Base-by-base conservation (phyloP, 345 rosid genomes). In the Erucastrum elatum region DNA sequence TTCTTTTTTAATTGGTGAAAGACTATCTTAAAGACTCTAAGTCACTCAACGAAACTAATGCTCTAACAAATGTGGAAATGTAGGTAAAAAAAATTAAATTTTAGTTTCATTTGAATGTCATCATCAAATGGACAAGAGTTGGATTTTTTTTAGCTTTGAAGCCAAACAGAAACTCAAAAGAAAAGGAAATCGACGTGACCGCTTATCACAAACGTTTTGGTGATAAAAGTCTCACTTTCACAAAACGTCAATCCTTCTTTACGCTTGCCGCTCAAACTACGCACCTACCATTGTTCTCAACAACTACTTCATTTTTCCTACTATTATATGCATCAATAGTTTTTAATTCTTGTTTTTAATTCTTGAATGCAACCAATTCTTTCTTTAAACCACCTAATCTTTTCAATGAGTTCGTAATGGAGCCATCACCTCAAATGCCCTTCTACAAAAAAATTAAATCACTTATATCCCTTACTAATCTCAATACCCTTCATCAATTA, bases 251-350 rank as follows among this genome's bases (percentile, higher is more conserved):
- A 51, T 21, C 49, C 58, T 49, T 62, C 70, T 51, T 29, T 62
- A 71, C n/a, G n/a, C 44, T 77, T 70, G 72, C 41, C 67, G 51
- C 80, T 15, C 37, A 59, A 60, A 72, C 64, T 59, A 66, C 69
- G 27, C 64, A 66, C 78, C 68, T 15, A 66, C 56, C 25, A 3
- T 68, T 78, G 55, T 59, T 55, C 77, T 78, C 68, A 72, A 67
- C 82, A 67, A 74, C 78, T 33, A 79, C 74, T 10, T 37, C 29
- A 2, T 39, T 69, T 70, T 70, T 53, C 2, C 7, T 27, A 5
- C 16, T 68, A 16, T 1, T 66, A 33, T 33, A 5, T 33, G 35
- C 6, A 53, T 29, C 34, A 60, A 11, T 2, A 27, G 21, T 21
- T 60, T 5, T 61, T 61, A 5, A 29, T 21, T 21, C 21, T 21